A percentile compares a stretch with the other conserved stretches of the same genome.
Evolutionary conservation across 805 yeast species (phyloP).

Genomic region (Saturnispora galanensis): DNA sequence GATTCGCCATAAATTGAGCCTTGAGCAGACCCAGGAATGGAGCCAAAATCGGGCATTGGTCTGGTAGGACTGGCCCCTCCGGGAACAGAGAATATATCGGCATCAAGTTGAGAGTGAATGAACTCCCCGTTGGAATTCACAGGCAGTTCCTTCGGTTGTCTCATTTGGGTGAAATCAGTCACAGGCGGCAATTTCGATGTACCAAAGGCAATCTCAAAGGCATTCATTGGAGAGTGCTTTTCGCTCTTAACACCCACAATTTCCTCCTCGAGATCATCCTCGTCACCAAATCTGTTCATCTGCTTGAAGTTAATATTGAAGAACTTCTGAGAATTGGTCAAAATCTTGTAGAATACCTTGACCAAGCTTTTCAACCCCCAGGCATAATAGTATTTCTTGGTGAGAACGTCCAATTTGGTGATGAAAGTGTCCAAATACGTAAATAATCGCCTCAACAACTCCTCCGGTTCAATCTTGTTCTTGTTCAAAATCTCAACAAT

Average conservation of each 20-base stretch:
- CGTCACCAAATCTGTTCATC: constrained; percentile 11
- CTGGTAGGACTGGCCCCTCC: background rate
- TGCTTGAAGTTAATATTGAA: constrained; percentile 25
- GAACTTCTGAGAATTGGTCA: constrained; percentile 27
- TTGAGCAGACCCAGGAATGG: background rate
- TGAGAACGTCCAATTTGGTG: constrained; percentile 27
- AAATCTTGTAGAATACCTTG: constrained; percentile 28
- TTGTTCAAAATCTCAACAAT: constrained; percentile 25
- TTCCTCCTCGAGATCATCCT: background rate
- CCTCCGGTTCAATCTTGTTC: constrained; percentile 28
- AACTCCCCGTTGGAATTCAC: background rate
- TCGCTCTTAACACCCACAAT: background rate
- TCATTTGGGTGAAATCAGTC: constrained; percentile 21
- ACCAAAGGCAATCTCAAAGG: constrained; percentile 30
- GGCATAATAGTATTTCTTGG: constrained; percentile 35
- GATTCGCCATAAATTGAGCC: no score
- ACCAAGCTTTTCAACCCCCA: constrained; percentile 36
- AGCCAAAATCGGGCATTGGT: background rate
- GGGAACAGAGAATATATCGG: background rate
- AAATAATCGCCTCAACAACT: constrained; percentile 25
- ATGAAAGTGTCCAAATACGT: constrained; percentile 27
- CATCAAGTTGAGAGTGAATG: no score
- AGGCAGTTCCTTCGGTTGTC: constrained; percentile 6
- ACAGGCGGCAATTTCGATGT: constrained; percentile 29
- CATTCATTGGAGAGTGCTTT: constrained; percentile 18